phyloP scores from a whole-genome alignment of 2,329 filamentous ascomycete genomes.

The Fusarium austroafricanum region DNA sequence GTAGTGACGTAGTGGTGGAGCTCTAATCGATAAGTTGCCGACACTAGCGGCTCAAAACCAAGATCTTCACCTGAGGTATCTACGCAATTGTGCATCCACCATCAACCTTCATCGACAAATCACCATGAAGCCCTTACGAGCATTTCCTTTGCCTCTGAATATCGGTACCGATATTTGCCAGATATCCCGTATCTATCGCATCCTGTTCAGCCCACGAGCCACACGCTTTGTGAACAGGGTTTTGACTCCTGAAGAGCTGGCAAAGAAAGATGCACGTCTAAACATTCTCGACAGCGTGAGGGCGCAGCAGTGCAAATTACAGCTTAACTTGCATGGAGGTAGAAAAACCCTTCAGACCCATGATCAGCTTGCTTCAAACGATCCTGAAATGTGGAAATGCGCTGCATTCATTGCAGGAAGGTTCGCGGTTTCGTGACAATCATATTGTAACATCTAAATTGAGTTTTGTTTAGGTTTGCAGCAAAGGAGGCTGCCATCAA shows the following conservation, averaged over 20 bases:
- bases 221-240: constrained; percentile 61
- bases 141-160: constrained; percentile 73
- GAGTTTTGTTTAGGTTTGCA: constrained; percentile 64
- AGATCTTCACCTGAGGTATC: neutral
- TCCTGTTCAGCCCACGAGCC: constrained; percentile 62
- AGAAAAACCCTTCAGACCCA: neutral
- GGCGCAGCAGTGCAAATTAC: neutral
- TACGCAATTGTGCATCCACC: neutral
- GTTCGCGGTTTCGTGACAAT: constrained; percentile 37
- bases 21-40: constrained; percentile 47
- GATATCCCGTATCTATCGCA: constrained; percentile 70
- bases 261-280: constrained; percentile 40
- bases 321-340: neutral
- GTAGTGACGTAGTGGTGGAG: constrained; percentile 29
- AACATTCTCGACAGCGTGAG: constrained; percentile 17
- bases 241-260: constrained; percentile 54
- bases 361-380: constrained; percentile 5
- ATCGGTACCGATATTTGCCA: constrained; percentile 85
- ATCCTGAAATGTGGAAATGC: constrained; percentile 50
- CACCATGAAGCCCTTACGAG: constrained; percentile 50
- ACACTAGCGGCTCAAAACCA: constrained; percentile 21
- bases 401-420: constrained; percentile 53
- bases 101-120: neutral
- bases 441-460: constrained; percentile 10
- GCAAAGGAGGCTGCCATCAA: constrained; percentile 83